Base-by-base conservation (phyloP, 2,329 filamentous ascomycete genomes). In the Fusarium sp. region DNA sequence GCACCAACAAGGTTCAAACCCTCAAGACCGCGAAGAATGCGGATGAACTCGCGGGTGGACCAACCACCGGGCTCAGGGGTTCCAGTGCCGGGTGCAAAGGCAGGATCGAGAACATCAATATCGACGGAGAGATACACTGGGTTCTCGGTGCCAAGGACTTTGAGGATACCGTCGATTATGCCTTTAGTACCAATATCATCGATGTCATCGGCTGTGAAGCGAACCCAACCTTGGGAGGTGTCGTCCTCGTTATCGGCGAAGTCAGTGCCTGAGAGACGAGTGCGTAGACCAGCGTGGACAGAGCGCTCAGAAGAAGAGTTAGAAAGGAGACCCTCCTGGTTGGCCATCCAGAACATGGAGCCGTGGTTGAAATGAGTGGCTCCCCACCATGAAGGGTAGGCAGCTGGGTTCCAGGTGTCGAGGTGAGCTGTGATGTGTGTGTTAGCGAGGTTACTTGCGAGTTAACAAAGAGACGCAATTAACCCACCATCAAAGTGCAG, bases 61-160 rank as follows among this genome's bases (percentile, higher is more conserved):
- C 94, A 97, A 40, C 94, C 94, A 62, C 95, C 94, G 0, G 94
- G 92, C 83, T 97, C 94, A 0, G 94, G 94, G 0, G 94, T 97
- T 2, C 94, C 95, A 0, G 94, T 97, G 4, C 92, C 93, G 0
- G 93, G 93, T 4, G 81, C 81, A 56, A 83, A 82, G 11, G 81
- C 81, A 0, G 94, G 94, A 78, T 97, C 94, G 6, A 97, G 85
- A 1, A 93, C 94, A 77, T 97, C 94, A 75, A 97, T 97, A 77
- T 97, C 94, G 8, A 84, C 88, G 38, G 89, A 92, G 13, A 97
- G 83, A 78, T 97, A 97, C 2, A 97, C 93, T 0, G 93, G 93
- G 71, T 89, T 89, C 70, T 93, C 89, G 26, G 90, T 91, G 2
- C 93, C 93, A 8, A 97, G 89, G 2, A 90, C 87, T 10, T 87